These are phyloP conservation scores for Eutrema yunnanense DNA, from an alignment of 345 rosid genomes.

Conservation along the genomic window DNA sequence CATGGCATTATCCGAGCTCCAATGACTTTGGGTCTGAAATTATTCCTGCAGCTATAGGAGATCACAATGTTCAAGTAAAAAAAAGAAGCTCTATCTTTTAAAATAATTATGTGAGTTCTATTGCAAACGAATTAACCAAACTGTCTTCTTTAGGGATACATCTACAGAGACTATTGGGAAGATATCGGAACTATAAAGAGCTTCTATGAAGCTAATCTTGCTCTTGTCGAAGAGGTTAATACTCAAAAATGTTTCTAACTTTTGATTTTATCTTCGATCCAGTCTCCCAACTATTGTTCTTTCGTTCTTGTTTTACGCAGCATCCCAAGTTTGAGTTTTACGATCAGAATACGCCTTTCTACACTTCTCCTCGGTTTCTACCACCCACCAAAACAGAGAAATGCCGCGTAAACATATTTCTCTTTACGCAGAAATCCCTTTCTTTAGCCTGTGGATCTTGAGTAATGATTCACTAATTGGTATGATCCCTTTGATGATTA, in stretches of 20 bases:
- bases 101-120: background rate
- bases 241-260: background rate
- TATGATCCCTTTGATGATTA: background rate
- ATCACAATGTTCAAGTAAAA: constrained; percentile 71
- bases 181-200: constrained; percentile 90
- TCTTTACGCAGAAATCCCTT: background rate
- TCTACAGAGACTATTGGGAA: constrained; percentile 89
- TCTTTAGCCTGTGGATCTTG: background rate
- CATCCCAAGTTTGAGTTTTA: constrained; percentile 77
- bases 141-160: constrained; percentile 48
- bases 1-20: constrained; percentile 66
- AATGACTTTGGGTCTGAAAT: constrained; percentile 95
- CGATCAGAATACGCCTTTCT: constrained; percentile 82
- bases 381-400: constrained; percentile 90
- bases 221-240: constrained; percentile 79
- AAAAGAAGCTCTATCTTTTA: background rate
- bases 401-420: constrained; percentile 45
- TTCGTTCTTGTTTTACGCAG: constrained; percentile 32
- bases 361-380: constrained; percentile 83
- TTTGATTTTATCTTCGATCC: background rate
- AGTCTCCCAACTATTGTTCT: background rate
- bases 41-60: constrained; percentile 84
- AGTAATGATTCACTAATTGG: background rate
- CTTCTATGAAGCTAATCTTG: constrained; percentile 90
- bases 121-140: background rate